A percentile compares a stretch with the other conserved stretches of the same genome.
phyloP scores from a whole-genome alignment of 2,329 filamentous ascomycete species.

The Exophiala sp. region DNA sequence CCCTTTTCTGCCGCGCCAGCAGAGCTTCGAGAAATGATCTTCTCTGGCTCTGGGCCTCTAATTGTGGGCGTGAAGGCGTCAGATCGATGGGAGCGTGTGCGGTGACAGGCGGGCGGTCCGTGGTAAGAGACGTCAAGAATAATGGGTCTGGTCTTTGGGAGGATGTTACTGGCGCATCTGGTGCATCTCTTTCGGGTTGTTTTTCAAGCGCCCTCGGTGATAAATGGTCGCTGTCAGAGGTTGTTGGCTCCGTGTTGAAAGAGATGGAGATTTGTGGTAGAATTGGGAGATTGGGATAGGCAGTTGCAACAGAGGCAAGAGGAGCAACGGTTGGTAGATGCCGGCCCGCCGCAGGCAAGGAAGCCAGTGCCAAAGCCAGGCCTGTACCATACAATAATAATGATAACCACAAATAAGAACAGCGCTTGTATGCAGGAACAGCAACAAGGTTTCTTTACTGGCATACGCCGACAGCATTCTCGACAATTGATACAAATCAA shows the following conservation, averaged over 20 bases:
- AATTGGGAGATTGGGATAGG: constrained; percentile 3
- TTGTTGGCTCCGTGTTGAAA: constrained; percentile 24
- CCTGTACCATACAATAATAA: too few species aligned
- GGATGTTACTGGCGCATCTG: constrained; percentile 9
- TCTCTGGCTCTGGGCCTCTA: constrained; percentile 16
- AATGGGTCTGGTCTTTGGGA: constrained; percentile 12
- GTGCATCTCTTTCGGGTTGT: constrained; percentile 26
- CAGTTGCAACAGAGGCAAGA: not conserved
- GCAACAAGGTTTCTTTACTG: not conserved
- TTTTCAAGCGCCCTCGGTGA: constrained; percentile 41
- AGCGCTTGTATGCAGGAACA: constrained; percentile 4
- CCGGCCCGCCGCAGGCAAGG: too few species aligned
- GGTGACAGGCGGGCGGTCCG: constrained; percentile 13
- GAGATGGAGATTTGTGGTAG: constrained; percentile 10
- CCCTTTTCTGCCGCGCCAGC: constrained; percentile 23
- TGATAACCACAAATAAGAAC: too few species aligned
- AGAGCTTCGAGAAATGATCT: constrained; percentile 29
- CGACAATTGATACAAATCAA: not conserved
- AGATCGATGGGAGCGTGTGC: constrained; percentile 25
- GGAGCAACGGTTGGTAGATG: constrained; percentile 1
- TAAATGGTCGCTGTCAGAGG: constrained; percentile 24
- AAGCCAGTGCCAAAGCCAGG: too few species aligned
- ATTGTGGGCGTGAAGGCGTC: constrained; percentile 27
- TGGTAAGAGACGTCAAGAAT: constrained; percentile 13
- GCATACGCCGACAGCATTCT: not conserved